Evolutionary conservation across 257 asterid species (phyloP).

Genomic region (Ballota nigra): DNA sequence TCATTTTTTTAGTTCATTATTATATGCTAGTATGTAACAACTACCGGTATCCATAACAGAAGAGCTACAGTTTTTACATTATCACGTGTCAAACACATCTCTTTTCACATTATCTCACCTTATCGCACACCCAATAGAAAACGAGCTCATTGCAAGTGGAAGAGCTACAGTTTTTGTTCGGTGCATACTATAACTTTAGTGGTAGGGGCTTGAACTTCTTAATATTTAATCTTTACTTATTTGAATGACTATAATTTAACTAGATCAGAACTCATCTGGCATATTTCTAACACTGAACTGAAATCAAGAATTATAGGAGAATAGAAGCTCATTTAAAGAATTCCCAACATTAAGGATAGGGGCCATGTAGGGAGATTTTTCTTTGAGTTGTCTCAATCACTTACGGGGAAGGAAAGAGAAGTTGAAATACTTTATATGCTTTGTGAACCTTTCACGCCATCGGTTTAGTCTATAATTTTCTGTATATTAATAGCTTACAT

Average conservation of each 20-base stretch:
- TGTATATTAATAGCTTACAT: background rate
- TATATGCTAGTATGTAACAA: no score
- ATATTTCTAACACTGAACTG: background rate
- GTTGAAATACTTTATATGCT: background rate
- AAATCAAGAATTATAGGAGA: background rate
- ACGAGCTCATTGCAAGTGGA: background rate
- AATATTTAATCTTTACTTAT: background rate
- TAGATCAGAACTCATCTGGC: background rate
- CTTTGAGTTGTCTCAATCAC: background rate
- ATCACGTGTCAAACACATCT: background rate
- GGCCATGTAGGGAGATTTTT: background rate
- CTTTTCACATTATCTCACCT: background rate
- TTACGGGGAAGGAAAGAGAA: background rate
- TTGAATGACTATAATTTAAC: background rate
- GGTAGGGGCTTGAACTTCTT: slow-evolving; percentile 1
- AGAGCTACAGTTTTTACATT: no score
- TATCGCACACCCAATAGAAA: background rate
- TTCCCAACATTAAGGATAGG: background rate
- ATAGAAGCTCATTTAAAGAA: background rate
- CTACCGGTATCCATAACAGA: background rate
- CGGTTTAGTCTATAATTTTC: background rate
- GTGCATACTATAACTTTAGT: background rate
- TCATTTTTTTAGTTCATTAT: no score
- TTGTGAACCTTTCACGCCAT: background rate
- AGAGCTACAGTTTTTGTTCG: background rate